Base-by-base conservation (phyloP, 176 grass and related monocot genomes). In the Elaeis guineensis region DNA sequence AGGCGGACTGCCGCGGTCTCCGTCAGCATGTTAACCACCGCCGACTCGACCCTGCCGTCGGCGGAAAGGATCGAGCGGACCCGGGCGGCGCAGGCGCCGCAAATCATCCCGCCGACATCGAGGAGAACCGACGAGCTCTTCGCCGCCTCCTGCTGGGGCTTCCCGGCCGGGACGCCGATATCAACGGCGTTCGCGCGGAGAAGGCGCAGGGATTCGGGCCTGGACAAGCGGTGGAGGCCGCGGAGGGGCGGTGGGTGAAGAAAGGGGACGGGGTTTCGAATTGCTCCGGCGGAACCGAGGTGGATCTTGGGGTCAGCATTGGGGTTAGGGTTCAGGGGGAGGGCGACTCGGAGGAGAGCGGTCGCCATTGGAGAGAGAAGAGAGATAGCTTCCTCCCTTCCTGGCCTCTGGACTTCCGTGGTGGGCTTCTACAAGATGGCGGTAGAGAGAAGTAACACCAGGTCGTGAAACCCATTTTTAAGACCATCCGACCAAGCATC, bases 81-180 rank as follows among this genome's bases (percentile, higher is more conserved):
- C 24, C 87, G 80, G n/a, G 92, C 79, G 23, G 81, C 92, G 69
- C 92, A 97, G 35, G 81, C 87, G 39, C 84, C 92, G 67, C 92
- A 97, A 87, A 97, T 97, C 92, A 97, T 97, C 25, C 92, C 84
- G 57, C 81, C 69, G 55, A 97, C 92, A 58, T 97, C 87, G 61
- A 97, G 84, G 26, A 91, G 75, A 28, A 88, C 78, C 55, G 80
- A 72, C 4, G 84, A 57, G 39, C 14, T 62, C n/a, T 14, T 21
- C 68, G 29, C 15, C 61, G 21, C 21, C 1, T 49, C 64, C 48
- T 55, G 51, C 28, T 49, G 25, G 59, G 28, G 12, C 21, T 67
- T 64, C 7, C 65, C 69, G 4, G 35, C 51, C 21, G 17, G 55
- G 3, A 54, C 61, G 19, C 32, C 58, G 25, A 51, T 69, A 0